A percentile compares a stretch with the other conserved stretches of the same genome.
phyloP scores from a whole-genome alignment of 345 rosid genomes.

The Eucalyptus decipiens region DNA sequence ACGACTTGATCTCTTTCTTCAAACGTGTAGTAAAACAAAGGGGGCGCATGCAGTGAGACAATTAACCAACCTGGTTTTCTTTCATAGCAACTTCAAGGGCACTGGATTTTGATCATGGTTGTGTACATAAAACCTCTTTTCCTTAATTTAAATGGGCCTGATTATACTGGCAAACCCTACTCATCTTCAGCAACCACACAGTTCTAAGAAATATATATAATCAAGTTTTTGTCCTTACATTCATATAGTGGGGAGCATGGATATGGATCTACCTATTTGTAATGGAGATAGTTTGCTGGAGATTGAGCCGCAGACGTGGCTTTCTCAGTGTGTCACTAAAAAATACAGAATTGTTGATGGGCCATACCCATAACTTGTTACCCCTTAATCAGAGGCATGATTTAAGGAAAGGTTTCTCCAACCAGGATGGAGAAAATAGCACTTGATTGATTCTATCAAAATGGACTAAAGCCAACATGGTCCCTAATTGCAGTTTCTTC shows the following conservation, averaged over 20 bases:
- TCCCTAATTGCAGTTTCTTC: neutral
- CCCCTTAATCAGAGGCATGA: neutral
- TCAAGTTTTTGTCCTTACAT: neutral
- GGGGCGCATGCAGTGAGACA: neutral
- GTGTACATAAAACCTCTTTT: neutral
- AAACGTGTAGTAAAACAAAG: neutral
- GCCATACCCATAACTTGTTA: neutral
- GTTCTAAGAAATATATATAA: neutral
- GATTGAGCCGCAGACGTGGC: neutral
- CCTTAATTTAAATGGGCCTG: neutral
- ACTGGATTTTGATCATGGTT: neutral
- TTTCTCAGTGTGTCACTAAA: neutral
- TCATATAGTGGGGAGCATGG: neutral
- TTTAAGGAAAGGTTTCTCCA: neutral
- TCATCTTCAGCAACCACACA: neutral
- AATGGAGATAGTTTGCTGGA: neutral
- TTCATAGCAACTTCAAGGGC: neutral
- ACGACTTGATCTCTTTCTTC: neutral
- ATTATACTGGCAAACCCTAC: neutral
- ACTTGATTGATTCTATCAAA: neutral
- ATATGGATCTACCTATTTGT: neutral
- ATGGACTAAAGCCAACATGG: neutral
- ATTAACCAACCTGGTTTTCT: neutral
- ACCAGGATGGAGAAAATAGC: neutral
- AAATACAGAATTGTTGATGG: neutral